A percentile compares a stretch with the other conserved stretches of the same genome.
Evolutionary conservation across 2,329 filamentous ascomycete genomes (phyloP).

Genomic region (Cladosporium colombiae): DNA sequence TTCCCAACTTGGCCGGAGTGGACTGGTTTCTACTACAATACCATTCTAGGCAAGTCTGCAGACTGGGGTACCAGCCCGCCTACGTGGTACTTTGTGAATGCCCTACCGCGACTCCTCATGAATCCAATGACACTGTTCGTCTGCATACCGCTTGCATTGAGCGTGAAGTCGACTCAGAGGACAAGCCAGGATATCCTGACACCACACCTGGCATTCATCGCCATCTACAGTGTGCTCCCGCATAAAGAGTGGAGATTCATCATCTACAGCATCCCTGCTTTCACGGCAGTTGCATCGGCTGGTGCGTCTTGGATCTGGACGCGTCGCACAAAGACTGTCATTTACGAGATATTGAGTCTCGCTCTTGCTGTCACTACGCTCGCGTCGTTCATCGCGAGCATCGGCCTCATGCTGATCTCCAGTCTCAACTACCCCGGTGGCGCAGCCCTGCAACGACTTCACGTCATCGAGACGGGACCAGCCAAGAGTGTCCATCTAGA

Average conservation of each 20-base stretch:
- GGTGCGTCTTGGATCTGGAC: slow-evolving; percentile 66
- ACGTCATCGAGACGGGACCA: slow-evolving; percentile 31
- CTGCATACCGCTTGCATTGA: slow-evolving; percentile 51
- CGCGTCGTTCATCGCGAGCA: slow-evolving; percentile 61
- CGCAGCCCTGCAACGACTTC: slow-evolving; percentile 62
- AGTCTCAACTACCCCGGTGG: slow-evolving; percentile 93
- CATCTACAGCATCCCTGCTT: slow-evolving; percentile 77
- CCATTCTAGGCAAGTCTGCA: slow-evolving; percentile 76
- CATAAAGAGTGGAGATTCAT: slow-evolving; percentile 98
- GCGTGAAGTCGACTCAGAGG: slow-evolving; percentile 48
- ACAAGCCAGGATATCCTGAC: slow-evolving; percentile 56
- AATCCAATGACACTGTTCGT: slow-evolving; percentile 69
- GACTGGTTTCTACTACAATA: slow-evolving; percentile 87
- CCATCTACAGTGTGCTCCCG: slow-evolving; percentile 81
- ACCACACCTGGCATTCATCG: slow-evolving; percentile 71
- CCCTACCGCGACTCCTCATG: slow-evolving; percentile 77
- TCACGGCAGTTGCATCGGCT: slow-evolving; percentile 76
- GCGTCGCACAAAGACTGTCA: slow-evolving; percentile 61
- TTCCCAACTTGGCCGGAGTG: slow-evolving; percentile 84
- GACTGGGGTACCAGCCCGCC: slow-evolving; percentile 86
- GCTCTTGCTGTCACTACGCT: slow-evolving; percentile 62
- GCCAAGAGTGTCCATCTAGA: slow-evolving; percentile 53
- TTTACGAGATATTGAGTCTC: slow-evolving; percentile 58
- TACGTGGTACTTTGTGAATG: slow-evolving; percentile 81
- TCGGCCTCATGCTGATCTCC: slow-evolving; percentile 72